Percentiles rank a stretch among this genome's conserved stretches.
Evolutionary conservation across 2,329 filamentous ascomycete species (phyloP).

Genomic region (Pestalotiopsis sp.): DNA sequence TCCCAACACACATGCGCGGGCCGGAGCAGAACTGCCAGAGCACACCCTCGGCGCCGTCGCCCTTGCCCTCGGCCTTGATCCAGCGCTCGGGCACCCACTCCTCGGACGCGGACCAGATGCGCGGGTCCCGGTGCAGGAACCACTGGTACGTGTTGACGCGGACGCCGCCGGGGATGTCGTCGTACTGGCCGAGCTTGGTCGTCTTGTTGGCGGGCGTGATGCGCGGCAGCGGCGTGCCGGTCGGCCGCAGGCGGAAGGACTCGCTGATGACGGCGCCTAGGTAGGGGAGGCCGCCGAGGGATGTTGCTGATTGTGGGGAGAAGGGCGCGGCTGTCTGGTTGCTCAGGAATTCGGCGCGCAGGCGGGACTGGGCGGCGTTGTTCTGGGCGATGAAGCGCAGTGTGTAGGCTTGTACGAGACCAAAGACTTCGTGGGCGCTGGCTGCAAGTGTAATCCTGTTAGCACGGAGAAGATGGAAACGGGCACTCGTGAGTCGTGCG

Average conservation of each 20-base stretch:
- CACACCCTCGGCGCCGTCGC: background rate
- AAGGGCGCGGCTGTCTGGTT: background rate
- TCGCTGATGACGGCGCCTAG: conserved; percentile 14
- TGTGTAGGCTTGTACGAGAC: conserved; percentile 11
- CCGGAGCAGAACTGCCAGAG: background rate
- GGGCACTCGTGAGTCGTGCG: background rate
- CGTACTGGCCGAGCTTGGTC: background rate
- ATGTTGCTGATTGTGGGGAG: background rate
- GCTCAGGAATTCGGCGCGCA: background rate
- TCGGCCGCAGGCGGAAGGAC: conserved; percentile 15
- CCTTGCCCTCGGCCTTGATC: background rate
- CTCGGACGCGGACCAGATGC: conserved; percentile 8
- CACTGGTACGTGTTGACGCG: conserved; percentile 16
- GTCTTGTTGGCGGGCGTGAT: conserved; percentile 8
- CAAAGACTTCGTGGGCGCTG: conserved; percentile 2
- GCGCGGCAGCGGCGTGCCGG: conserved; percentile 15
- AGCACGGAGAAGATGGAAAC: background rate
- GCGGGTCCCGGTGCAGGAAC: conserved; percentile 17
- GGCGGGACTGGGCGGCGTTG: background rate
- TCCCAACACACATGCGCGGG: background rate
- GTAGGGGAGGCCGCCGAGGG: conserved; percentile 10
- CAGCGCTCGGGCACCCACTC: conserved; percentile 15
- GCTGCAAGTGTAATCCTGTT: background rate
- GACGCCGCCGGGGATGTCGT: conserved; percentile 12
- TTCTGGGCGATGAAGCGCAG: conserved; percentile 12